Evolutionary conservation across 495 filamentous ascomycete genomes (phyloP), one percentile per base, ranked within the genome.

Genomic region (Penicillium subrubescens): DNA sequence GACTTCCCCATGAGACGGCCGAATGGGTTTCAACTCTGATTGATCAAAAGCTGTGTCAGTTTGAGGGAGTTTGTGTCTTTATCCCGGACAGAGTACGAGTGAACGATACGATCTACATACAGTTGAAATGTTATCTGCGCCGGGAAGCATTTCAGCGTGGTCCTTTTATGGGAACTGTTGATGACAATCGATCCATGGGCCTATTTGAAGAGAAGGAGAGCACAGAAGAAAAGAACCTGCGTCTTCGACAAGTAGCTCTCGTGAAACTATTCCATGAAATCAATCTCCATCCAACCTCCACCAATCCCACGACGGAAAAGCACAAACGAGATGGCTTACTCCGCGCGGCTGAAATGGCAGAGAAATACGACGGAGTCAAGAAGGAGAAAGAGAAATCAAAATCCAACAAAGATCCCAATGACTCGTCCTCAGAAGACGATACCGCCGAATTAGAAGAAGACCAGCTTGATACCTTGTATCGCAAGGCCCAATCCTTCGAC

Each of bases 401-500:
- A 27, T 51, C 61, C 3, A 65, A 53, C 17, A 83, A 82, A 46
- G 67, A 78, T 19, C 67, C 77, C 10, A 83, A 86, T 23, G 79
- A 80, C 52, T 81, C 77, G 11, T 83, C 83, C 2, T 85, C 86
- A 17, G 91, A 93, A 15, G 90, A 93, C n/a, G 92, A 97, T 14
- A 91, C 92, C 3, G 83, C 93, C 65, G 93, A 97, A 75, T 85
- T 99, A 1, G 93, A 97, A 75, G 91, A 97, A 72, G 94, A 96
- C 70, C 95, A 99, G 69, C 88, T 99, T 17, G 94, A 98, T 71
- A 87, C 90, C 0, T 82, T 99, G 5, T 99, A 99, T 70, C 92
- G 91, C 71, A 99, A 99, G 73, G 95, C 95, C 2, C 95, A 99
- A 68, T 93, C 92, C 0, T 98, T 97, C 66, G 96, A 99, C 73